Conservation (phyloP, 768 basidiomycete genomes). For the Russula virescens region DNA sequence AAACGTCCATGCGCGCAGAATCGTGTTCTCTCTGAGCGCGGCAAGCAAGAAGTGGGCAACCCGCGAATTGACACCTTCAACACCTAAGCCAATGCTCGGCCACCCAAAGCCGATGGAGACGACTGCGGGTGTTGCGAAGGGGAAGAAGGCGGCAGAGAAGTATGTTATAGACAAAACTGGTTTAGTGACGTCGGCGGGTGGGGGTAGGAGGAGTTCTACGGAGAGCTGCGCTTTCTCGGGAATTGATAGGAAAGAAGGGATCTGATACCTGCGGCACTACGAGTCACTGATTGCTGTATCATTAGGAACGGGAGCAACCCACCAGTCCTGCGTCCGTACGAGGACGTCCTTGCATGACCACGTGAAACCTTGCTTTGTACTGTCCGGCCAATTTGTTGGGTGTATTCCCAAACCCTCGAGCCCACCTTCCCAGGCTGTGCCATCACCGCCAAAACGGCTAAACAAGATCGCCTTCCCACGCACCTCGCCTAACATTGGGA, state of each 20-base stretch:
- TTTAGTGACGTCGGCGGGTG: constrained; percentile 28
- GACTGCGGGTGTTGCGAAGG: constrained; percentile 68
- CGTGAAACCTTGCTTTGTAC: constrained; percentile 59
- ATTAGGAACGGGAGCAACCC: constrained; percentile 19
- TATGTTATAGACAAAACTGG: constrained; percentile 66
- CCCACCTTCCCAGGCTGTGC: constrained; percentile 62
- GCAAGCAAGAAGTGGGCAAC: constrained; percentile 67
- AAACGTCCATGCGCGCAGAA: constrained; percentile 68
- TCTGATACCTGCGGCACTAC: constrained; percentile 55
- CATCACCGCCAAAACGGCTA: constrained; percentile 75
- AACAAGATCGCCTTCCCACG: constrained; percentile 82
- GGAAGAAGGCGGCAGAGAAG: constrained; percentile 76
- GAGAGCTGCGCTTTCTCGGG: constrained; percentile 71
- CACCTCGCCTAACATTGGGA: constrained; percentile 79
- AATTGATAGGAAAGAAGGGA: constrained; percentile 74
- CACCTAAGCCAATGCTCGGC: constrained; percentile 67
- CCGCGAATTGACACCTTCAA: constrained; percentile 83
- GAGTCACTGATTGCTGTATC: neutral
- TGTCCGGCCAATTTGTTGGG: constrained; percentile 83
- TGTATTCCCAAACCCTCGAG: constrained; percentile 79
- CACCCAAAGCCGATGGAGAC: constrained; percentile 83
- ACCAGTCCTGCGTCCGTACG: constrained; percentile 86
- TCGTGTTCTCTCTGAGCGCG: constrained; percentile 32
- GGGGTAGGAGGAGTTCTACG: constrained; percentile 47
- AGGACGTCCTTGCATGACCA: constrained; percentile 70